phyloP scores from a whole-genome alignment of 2,329 filamentous ascomycete species.

The Penicillium sp. region DNA sequence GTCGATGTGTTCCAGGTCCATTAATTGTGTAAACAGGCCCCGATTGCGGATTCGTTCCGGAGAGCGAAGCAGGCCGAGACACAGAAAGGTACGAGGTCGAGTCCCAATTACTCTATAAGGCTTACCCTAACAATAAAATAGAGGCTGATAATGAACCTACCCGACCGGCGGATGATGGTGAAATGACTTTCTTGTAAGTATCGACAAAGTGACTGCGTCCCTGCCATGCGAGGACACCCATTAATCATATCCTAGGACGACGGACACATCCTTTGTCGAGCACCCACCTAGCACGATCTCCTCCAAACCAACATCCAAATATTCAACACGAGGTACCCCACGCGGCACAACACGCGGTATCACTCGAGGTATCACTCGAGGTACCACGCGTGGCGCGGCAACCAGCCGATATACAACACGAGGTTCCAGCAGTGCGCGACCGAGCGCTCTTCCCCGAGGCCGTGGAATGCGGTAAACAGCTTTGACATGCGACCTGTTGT shows the following conservation, averaged over 20 bases:
- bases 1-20: background rate
- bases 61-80: conserved; percentile 61
- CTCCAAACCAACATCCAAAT: conserved; percentile 45
- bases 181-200: conserved; percentile 81
- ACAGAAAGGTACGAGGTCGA: conserved; percentile 41
- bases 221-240: background rate
- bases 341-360: conserved; percentile 29
- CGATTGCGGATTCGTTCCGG: conserved; percentile 78
- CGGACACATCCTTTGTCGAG: conserved; percentile 86
- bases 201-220: background rate
- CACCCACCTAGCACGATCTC: conserved; percentile 62
- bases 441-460: conserved; percentile 42
- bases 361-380: conserved; percentile 16
- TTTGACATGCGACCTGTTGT: background rate
- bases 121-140: conserved; percentile 19
- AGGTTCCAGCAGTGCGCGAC: conserved; percentile 33
- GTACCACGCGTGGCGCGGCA: conserved; percentile 23
- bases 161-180: conserved; percentile 53
- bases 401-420: conserved; percentile 38
- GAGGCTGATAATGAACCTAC: conserved; percentile 35
- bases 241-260: conserved; percentile 62
- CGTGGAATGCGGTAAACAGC: conserved; percentile 37
- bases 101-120: background rate
- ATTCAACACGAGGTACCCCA: conserved; percentile 26
- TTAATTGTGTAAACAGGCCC: conserved; percentile 52